Conservation (phyloP, 257 asterid genomes). For the Henckelia pumila region DNA sequence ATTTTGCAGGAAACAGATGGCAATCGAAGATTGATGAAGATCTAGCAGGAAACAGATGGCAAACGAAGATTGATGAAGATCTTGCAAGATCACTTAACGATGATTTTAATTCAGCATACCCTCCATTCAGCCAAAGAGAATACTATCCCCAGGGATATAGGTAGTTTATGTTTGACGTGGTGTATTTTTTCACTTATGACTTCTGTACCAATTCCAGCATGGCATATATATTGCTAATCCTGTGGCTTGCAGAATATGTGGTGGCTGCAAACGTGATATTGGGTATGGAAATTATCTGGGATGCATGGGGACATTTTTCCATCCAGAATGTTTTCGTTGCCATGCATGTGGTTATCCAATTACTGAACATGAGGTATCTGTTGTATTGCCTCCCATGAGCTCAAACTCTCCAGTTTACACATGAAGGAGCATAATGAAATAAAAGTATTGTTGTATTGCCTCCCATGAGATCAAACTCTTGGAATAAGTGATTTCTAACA, state of each 20-base stretch:
- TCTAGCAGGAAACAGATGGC: conserved; percentile 32
- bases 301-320: conserved; percentile 87
- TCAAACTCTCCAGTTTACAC: neutral
- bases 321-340: conserved; percentile 88
- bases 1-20: conserved; percentile 62
- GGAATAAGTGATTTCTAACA: neutral
- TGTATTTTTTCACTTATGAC: conserved; percentile 4
- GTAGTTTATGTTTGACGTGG: conserved; percentile 32
- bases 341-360: conserved; percentile 74
- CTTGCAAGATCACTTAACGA: conserved; percentile 48
- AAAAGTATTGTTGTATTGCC: neutral
- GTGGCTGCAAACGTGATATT: conserved; percentile 81
- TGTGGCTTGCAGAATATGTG: conserved; percentile 54
- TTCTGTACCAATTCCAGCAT: conserved; percentile 3
- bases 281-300: conserved; percentile 82
- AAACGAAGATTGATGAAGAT: conserved; percentile 53
- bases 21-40: conserved; percentile 52
- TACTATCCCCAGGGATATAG: conserved; percentile 51
- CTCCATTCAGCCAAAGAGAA: conserved; percentile 59
- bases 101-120: conserved; percentile 42
- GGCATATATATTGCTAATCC: conserved; percentile 11
- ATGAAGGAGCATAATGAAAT: neutral
- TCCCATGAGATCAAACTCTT: neutral
- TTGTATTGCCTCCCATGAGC: neutral
- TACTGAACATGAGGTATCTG: conserved; percentile 73